These are phyloP conservation scores for Vitis vinifera DNA, from an alignment of 164 flowering plant genomes.

Conservation along the genomic window ASM3070453v1 NC_081815.1:8018001-8018500, in stretches of 20 bases:
- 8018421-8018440: slow-evolving; percentile 74
- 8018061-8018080: not conserved
- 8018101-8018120: slow-evolving; percentile 31
- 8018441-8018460: slow-evolving; percentile 80
- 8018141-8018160: slow-evolving; percentile 28
- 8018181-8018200: slow-evolving; percentile 20
- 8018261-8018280: slow-evolving; percentile 23
- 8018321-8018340: slow-evolving; percentile 23
- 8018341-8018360: slow-evolving; percentile 23
- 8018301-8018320: slow-evolving; percentile 20
- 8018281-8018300: slow-evolving; percentile 13
- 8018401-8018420: slow-evolving; percentile 98
- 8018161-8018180: slow-evolving; percentile 29
- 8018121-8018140: slow-evolving; percentile 32
- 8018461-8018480: slow-evolving; percentile 68
- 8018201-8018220: slow-evolving; percentile 38
- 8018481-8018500: slow-evolving; percentile 79
- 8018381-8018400: slow-evolving; percentile 70
- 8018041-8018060: not conserved
- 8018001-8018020: not conserved
- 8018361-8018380: slow-evolving; percentile 29
- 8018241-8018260: slow-evolving; percentile 32
- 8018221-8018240: slow-evolving; percentile 38
- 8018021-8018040: not conserved
- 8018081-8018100: slow-evolving; percentile 20